Evolutionary conservation across 2,329 filamentous ascomycete genomes (phyloP).

Genomic region (Fusarium goolgardi): DNA sequence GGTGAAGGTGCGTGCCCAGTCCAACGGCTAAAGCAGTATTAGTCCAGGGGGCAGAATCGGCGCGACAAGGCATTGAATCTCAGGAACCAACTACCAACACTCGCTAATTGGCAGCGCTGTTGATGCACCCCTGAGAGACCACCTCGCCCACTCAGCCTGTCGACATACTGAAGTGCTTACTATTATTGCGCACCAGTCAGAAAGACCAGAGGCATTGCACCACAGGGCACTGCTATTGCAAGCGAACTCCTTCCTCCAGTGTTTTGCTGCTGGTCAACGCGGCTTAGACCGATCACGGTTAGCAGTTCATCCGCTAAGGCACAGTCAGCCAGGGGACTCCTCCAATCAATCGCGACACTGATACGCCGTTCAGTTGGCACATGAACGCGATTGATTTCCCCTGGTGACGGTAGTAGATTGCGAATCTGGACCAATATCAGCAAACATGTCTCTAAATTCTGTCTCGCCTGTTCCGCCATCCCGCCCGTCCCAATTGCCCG

Average conservation of each 20-base stretch:
- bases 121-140: constrained; percentile 19
- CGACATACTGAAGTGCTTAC: background rate
- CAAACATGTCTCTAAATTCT: constrained; percentile 19
- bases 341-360: constrained; percentile 7
- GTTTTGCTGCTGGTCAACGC: constrained; percentile 10
- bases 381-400: constrained; percentile 23
- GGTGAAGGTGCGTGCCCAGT: constrained; percentile 39
- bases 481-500: constrained; percentile 17
- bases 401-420: constrained; percentile 3
- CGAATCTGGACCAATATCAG: constrained; percentile 20
- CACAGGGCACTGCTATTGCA: constrained; percentile 9
- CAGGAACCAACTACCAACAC: constrained; percentile 8
- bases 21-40: constrained; percentile 30
- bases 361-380: constrained; percentile 12
- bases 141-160: background rate
- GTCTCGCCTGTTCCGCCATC: constrained; percentile 26
- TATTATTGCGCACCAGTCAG: constrained; percentile 19
- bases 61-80: constrained; percentile 25
- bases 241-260: constrained; percentile 12
- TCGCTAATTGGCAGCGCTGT: constrained; percentile 32
- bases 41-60: constrained; percentile 32
- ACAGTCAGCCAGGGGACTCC: constrained; percentile 23
- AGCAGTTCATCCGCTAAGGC: constrained; percentile 29
- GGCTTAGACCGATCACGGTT: constrained; percentile 35
- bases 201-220: constrained; percentile 7